Base-by-base conservation (phyloP, 352 stramenopile genomes). In the Phytopythium kandeliae region DNA sequence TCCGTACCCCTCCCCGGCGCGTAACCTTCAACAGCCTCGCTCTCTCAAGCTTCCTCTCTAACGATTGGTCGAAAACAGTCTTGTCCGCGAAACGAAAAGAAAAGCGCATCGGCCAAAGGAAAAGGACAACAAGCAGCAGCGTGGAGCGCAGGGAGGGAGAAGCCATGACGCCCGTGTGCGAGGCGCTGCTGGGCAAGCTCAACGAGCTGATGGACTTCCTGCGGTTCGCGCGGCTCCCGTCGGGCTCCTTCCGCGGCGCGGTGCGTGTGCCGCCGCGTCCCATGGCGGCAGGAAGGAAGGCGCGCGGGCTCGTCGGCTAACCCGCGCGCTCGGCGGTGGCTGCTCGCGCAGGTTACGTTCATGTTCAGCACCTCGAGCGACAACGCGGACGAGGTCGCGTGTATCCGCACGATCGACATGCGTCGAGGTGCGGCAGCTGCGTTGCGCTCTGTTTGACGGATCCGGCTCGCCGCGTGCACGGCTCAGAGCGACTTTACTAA, bases 131-230 rank as follows among this genome's bases (percentile, higher is more conserved):
- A n/a, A 38, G 16, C 12, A 4, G 45, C 30, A 19, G 16, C 19
- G 22, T 10, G 5, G 21, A 28, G 3, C 24, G 34, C 7, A 25
- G 16, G 21, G n/a, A 30, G 40, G 7, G 5, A 31, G 34, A 47
- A 25, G 51, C 43, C 38, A 71, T 78, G 61, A 26, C 63, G 36
- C 42, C 54, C 28, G 60, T 78, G 58, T 93, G 82, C 63, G 82
- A 86, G 45, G 69, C 66, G 35, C 65, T 91, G 17, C 53, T 89
- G 62, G 79, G 74, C 50, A 93, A 91, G 54, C 69, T 93, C 22
- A 74, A 89, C 34, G 82, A 93, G 54, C 73, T 93, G 48, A 93
- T 93, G 79, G 78, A 82, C 67, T 93, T 89, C 58, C 53, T 93
- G 43, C 65, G 69, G 63, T 93, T 89, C 48, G 55, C 79, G 16